Evolutionary conservation across 768 basidiomycete species (phyloP).

Genomic region (Naganishia friedmannii): DNA sequence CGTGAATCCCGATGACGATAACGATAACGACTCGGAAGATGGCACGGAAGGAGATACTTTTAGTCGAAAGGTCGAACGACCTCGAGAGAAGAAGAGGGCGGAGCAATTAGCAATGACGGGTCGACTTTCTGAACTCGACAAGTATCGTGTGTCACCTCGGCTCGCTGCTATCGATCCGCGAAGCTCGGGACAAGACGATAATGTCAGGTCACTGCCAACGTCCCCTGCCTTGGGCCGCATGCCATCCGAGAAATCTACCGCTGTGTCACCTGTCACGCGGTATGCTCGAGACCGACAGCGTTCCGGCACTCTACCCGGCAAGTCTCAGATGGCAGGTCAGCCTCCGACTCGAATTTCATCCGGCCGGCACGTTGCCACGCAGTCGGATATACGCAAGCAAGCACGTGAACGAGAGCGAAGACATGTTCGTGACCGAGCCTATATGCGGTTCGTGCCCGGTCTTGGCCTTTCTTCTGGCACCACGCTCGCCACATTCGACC

Average conservation of each 20-base stretch:
- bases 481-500: slow-evolving; percentile 12
- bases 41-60: neutral
- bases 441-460: slow-evolving; percentile 31
- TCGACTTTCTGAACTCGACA: neutral
- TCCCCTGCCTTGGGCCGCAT: neutral
- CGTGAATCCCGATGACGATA: slow-evolving; percentile 1
- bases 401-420: slow-evolving; percentile 15
- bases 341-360: neutral
- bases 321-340: neutral
- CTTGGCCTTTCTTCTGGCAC: slow-evolving; percentile 21
- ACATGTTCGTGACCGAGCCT: slow-evolving; percentile 19
- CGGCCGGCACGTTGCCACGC: neutral
- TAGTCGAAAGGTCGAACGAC: neutral
- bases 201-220: neutral
- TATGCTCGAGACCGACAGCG: slow-evolving; percentile 19
- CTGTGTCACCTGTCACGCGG: neutral
- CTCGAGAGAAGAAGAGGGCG: neutral
- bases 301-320: neutral
- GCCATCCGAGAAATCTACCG: neutral
- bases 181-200: neutral
- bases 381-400: slow-evolving; percentile 8
- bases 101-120: neutral
- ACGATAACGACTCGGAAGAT: neutral
- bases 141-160: neutral
- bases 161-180: neutral